Base-by-base conservation (phyloP, 2,329 filamentous ascomycete species). In the Dendryphion nanum region DNA sequence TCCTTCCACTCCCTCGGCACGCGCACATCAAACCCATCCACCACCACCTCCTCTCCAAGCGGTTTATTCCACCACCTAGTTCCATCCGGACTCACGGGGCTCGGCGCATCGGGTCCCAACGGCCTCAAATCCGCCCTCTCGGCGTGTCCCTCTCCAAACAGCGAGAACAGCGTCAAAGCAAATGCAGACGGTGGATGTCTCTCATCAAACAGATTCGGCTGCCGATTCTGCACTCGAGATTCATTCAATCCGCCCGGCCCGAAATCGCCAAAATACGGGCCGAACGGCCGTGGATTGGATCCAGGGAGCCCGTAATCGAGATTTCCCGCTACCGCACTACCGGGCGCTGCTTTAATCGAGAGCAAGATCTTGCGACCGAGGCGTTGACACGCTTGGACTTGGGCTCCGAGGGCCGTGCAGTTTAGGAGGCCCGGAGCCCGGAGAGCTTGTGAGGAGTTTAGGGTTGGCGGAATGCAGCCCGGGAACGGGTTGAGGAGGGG, bases 311-410 rank as follows among this genome's bases (percentile, higher is more conserved):
- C 52, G 31, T 50, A 61, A 3, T 42, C 28, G 1, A 40, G 15
- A 16, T 55, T 44, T 2, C 49, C 50, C 10, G 34, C 40, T 0
- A 55, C 55, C 1, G 51, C 51, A 2, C 36, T 44, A 4, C 57
- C 50, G 6, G 60, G 59, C 12, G 43, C 40, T 8, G 21, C 50
- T 18, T 63, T 64, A 4, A 73, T 44, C 41, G 60, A 66, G 15
- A 73, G 47, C 2, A 73, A 38, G 1, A 73, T 59, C 16, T 63
- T 64, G 38, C 68, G 70, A 15, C 69, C 66, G 8, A 53, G 30
- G 0, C 38, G 30, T 45, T 73, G 69, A 48, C 69, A 74, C 1
- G 37, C 30, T 17, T 47, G 40, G 5, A 67, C 57, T 41, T 57
- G 53, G 1, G 30, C 31, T 33, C 67, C 67, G 3, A 71, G 54